These are phyloP conservation scores for Nitzschia sp. DNA, from an alignment of 108 stramenopile genomes.

Conservation along the genomic window DNA sequence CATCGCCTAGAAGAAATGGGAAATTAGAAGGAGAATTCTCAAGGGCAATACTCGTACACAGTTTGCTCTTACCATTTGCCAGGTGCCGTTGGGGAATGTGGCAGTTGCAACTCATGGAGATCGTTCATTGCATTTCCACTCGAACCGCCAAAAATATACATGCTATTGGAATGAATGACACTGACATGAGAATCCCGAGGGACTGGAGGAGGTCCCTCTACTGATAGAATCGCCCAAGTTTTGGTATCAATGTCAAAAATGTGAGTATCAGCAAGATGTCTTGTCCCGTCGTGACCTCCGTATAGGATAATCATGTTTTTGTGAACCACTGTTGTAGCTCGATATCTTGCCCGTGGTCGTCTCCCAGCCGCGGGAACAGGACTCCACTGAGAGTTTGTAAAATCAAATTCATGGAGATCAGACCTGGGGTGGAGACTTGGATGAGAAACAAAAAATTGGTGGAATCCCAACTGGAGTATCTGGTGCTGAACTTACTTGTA, in stretches of 20 bases:
- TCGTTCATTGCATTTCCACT: slow-evolving; percentile 92
- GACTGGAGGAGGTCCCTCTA: slow-evolving; percentile 78
- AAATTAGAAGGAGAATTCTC: neutral
- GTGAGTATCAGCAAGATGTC: slow-evolving; percentile 94
- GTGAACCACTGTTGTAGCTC: slow-evolving; percentile 87
- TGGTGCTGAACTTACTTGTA: slow-evolving; percentile 62
- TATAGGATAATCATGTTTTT: slow-evolving; percentile 79
- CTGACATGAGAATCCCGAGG: slow-evolving; percentile 92
- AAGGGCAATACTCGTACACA: neutral
- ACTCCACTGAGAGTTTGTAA: slow-evolving; percentile 65
- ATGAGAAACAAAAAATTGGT: neutral
- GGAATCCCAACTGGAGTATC: neutral
- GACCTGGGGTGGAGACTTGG: slow-evolving; percentile 9
- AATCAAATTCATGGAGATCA: slow-evolving; percentile 90
- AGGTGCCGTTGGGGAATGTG: slow-evolving; percentile 29
- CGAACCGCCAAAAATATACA: slow-evolving; percentile 89
- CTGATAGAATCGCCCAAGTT: slow-evolving; percentile 67
- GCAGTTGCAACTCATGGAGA: slow-evolving; percentile 86
- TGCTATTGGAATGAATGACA: slow-evolving; percentile 75
- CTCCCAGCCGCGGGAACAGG: slow-evolving; percentile 78
- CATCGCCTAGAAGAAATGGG: slow-evolving; percentile 16
- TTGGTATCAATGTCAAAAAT: slow-evolving; percentile 85
- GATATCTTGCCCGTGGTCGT: slow-evolving; percentile 90
- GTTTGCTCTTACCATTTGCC: slow-evolving; percentile 40
- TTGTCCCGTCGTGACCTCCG: slow-evolving; percentile 95